phyloP scores from a whole-genome alignment of 176 grass and related monocot genomes.

The Melocanna baccifera region DNA sequence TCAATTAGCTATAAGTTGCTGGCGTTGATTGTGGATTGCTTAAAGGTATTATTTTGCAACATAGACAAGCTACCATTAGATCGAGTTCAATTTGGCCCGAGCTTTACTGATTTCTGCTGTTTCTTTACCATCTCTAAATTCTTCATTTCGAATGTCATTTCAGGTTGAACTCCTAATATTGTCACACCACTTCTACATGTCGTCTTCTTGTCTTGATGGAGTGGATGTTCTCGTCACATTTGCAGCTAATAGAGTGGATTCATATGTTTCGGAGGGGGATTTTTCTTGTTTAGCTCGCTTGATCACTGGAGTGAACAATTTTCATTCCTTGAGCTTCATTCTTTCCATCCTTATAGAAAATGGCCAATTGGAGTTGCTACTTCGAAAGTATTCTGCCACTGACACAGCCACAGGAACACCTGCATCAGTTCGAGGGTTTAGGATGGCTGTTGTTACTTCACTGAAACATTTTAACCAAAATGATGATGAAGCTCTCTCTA shows the following conservation, averaged over 20 bases:
- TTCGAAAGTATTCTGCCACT: slow-evolving; percentile 83
- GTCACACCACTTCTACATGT: slow-evolving; percentile 90
- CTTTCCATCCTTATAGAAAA: slow-evolving; percentile 93
- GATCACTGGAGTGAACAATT: slow-evolving; percentile 97
- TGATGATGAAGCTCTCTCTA: slow-evolving; percentile 74
- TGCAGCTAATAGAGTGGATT: slow-evolving; percentile 93
- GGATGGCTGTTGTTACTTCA: slow-evolving; percentile 90
- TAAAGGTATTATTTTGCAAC: background rate
- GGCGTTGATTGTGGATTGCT: background rate
- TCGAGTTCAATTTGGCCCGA: background rate
- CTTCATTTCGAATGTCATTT: slow-evolving; percentile 24
- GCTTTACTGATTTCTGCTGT: background rate
- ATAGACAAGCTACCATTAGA: background rate
- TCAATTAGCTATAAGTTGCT: background rate
- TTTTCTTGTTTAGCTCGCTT: slow-evolving; percentile 76
- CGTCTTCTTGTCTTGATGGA: slow-evolving; percentile 85
- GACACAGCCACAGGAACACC: slow-evolving; percentile 71
- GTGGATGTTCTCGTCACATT: slow-evolving; percentile 92
- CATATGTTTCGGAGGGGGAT: slow-evolving; percentile 77
- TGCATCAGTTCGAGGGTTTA: slow-evolving; percentile 78
- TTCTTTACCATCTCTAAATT: slow-evolving; percentile 4
- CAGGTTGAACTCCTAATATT: slow-evolving; percentile 97
- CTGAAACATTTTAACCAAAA: slow-evolving; percentile 74
- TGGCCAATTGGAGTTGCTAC: slow-evolving; percentile 80
- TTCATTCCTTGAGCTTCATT: slow-evolving; percentile 93